Percentiles rank a stretch among this genome's conserved stretches.
phyloP scores from a whole-genome alignment of 1,284 basidiomycete genomes.

The Trichosporon ovoides region DNA sequence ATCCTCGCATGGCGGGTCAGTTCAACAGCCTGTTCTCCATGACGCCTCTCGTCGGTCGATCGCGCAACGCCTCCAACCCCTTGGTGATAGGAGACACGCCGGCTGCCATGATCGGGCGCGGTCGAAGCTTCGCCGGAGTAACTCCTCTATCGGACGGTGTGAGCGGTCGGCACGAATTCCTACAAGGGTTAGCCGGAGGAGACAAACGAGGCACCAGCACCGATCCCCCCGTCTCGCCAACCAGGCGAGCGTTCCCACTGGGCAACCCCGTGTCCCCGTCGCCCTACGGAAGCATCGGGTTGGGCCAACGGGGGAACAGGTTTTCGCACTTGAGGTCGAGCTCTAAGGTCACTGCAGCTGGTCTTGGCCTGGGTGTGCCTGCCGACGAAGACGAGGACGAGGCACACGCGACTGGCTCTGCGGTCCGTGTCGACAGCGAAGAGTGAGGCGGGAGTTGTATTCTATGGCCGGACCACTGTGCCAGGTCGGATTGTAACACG shows the following conservation, averaged over 20 bases:
- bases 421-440: neutral
- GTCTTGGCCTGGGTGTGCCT: slow-evolving; percentile 20
- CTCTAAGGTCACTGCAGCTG: slow-evolving; percentile 23
- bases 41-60: slow-evolving; percentile 38
- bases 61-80: slow-evolving; percentile 28
- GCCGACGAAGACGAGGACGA: slow-evolving; percentile 25
- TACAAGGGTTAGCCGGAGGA: slow-evolving; percentile 19
- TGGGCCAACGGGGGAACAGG: slow-evolving; percentile 24
- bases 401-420: neutral
- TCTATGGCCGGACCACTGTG: neutral
- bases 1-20: slow-evolving; percentile 23
- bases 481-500: neutral
- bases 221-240: slow-evolving; percentile 16
- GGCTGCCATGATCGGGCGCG: slow-evolving; percentile 7
- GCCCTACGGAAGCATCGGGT: slow-evolving; percentile 24
- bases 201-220: slow-evolving; percentile 9
- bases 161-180: slow-evolving; percentile 35
- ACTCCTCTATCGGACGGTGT: slow-evolving; percentile 24
- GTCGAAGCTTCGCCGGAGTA: slow-evolving; percentile 23
- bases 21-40: slow-evolving; percentile 42
- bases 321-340: slow-evolving; percentile 31
- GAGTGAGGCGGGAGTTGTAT: slow-evolving; percentile 1
- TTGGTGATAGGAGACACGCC: slow-evolving; percentile 25
- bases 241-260: slow-evolving; percentile 25
- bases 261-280: slow-evolving; percentile 31